Conservation (phyloP, 1,284 basidiomycete genomes). For the Marasmius tenuissimus region DNA sequence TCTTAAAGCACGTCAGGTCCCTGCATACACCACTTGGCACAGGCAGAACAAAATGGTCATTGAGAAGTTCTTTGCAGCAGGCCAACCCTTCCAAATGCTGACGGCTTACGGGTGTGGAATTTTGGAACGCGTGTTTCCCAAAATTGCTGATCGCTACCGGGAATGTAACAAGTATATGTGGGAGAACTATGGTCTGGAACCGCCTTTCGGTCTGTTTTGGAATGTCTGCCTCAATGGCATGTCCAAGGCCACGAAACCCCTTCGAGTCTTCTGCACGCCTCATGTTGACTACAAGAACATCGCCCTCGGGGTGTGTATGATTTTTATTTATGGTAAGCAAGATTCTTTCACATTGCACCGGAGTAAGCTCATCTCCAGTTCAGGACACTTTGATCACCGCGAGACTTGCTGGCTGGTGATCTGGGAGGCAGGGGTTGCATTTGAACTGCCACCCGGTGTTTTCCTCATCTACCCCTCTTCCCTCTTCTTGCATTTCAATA, state of each 20-base stretch:
- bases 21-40: not conserved
- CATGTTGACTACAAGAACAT: conserved; percentile 13
- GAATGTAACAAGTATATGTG: not conserved
- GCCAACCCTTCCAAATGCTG: not conserved
- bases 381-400: conserved; percentile 20
- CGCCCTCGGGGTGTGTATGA: conserved; percentile 5
- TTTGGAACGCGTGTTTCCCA: not conserved
- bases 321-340: conserved; percentile 5
- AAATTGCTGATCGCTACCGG: not conserved
- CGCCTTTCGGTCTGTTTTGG: conserved; percentile 9
- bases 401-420: conserved; percentile 26
- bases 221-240: conserved; percentile 11
- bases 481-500: conserved; percentile 30
- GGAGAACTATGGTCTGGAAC: conserved; percentile 1
- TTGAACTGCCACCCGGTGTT: conserved; percentile 29
- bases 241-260: not conserved
- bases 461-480: conserved; percentile 27
- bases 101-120: not conserved
- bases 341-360: too few relatives aligned
- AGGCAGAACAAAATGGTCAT: not conserved
- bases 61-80: not conserved
- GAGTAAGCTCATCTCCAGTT: too few relatives aligned
- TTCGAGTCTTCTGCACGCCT: conserved; percentile 3
- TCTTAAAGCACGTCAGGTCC: too few relatives aligned
- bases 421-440: conserved; percentile 28